Percentiles rank a stretch among this genome's conserved stretches.
These are phyloP conservation scores for Dactylonectria macrodidyma DNA, from an alignment of 2,329 filamentous ascomycete genomes.

Conservation along the genomic window DNA sequence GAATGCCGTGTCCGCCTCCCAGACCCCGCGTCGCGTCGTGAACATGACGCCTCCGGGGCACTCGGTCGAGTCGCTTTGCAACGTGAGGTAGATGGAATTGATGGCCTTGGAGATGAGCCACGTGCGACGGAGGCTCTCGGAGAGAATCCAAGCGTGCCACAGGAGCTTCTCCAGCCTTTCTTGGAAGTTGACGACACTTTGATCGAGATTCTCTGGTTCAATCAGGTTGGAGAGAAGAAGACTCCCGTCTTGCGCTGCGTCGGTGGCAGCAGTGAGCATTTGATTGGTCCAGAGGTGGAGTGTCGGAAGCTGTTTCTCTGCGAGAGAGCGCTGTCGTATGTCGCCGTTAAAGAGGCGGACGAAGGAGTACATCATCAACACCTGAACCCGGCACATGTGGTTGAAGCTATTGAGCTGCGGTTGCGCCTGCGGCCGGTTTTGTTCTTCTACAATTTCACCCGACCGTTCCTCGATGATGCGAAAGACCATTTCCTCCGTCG, in stretches of 20 bases:
- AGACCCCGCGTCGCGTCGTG: constrained; percentile 47
- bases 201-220: background rate
- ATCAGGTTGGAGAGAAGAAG: constrained; percentile 21
- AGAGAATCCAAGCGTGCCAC: constrained; percentile 50
- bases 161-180: constrained; percentile 27
- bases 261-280: constrained; percentile 16
- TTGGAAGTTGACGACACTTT: constrained; percentile 2
- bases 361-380: constrained; percentile 39
- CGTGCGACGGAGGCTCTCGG: constrained; percentile 48
- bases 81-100: constrained; percentile 36
- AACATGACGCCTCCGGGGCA: constrained; percentile 38
- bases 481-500: constrained; percentile 30
- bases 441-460: background rate
- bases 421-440: background rate
- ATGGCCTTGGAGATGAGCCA: constrained; percentile 42
- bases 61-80: constrained; percentile 2
- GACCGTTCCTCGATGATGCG: constrained; percentile 23
- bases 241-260: constrained; percentile 13
- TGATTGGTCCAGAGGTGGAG: constrained; percentile 36
- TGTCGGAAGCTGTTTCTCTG: constrained; percentile 36
- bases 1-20: constrained; percentile 44
- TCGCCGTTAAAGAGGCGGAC: constrained; percentile 45
- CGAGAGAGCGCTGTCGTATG: constrained; percentile 38
- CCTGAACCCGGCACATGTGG: constrained; percentile 39
- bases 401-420: background rate